Evolutionary conservation across 129 eudicot genomes (phyloP), one percentile per base, ranked within the genome.

Genomic region (Ambrosia artemisiifolia): DNA sequence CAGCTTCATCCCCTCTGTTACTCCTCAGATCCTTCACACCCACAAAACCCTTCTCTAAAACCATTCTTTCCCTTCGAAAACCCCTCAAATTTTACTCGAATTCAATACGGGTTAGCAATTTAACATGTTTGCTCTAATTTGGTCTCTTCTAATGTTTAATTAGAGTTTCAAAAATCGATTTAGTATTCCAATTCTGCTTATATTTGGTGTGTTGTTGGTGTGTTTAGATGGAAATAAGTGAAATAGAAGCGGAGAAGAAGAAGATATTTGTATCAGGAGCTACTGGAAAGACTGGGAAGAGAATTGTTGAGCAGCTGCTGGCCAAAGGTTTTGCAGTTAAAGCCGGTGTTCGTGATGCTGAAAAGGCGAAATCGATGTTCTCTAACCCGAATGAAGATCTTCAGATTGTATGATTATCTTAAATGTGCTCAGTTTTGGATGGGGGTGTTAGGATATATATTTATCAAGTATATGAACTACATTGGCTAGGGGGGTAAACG

Each of bases 181-280:
- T 4, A 48, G 3, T 40, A 10, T 14, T 19, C 0, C 5, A 17
- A 20, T 20, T 42, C 20, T 53, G 20, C 16, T 50, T 30, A 49
- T 17, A 24, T 17, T 11, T 36, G 36, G 14, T 70, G 9, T 19
- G 51, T 18, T 38, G 14, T 46, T 61, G 67, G 8, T 43, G 51
- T 49, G 63, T 74, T 44, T 77, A 88, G 93, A 82, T 79, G 96
- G 87, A 80, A 71, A 76, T 63, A 11, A 80, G 85, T 76, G 91
- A 90, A 62, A 81, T 88, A 16, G 78, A 40, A 75, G 89, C 81
- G 67, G 89, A 81, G 32, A 77, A 75, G 88, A 89, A 90, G 92
- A 93, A 80, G 70, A 75, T 93, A 36, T 93, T 93, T 68, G 98
- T 93, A 36, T 89, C 96, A 2, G 98, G 98, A 62, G 98, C 98